Percentiles rank a stretch among this genome's conserved stretches.
phyloP scores from a whole-genome alignment of 169 alveolate genomes.

The Cardiosporidium cionae region DNA sequence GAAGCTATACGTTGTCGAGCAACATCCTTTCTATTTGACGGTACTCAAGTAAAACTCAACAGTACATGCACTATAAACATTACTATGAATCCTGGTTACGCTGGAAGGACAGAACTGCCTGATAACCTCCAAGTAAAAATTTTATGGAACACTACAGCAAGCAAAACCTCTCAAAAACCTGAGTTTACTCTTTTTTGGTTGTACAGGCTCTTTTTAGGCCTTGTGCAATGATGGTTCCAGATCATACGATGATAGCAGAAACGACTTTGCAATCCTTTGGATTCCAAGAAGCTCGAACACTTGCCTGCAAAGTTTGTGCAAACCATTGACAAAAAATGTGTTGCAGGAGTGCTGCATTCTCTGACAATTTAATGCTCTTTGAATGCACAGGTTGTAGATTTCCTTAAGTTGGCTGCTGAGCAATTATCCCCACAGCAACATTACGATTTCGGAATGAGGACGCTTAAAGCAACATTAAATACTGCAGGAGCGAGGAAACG shows the following conservation, averaged over 20 bases:
- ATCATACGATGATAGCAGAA: slow-evolving; percentile 87
- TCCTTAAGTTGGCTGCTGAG: slow-evolving; percentile 1
- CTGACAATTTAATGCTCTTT: neutral
- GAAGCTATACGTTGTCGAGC: neutral
- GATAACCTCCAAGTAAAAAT: slow-evolving; percentile 74
- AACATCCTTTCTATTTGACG: neutral
- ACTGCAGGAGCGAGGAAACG: slow-evolving; percentile 53
- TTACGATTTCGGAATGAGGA: slow-evolving; percentile 89
- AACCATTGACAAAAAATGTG: no score
- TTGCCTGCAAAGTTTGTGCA: slow-evolving; percentile 81
- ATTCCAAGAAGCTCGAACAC: slow-evolving; percentile 75
- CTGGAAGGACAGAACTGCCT: slow-evolving; percentile 88
- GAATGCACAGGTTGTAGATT: neutral
- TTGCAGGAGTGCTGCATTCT: neutral
- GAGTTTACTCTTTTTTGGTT: neutral
- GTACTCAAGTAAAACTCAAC: slow-evolving; percentile 13
- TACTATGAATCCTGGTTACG: slow-evolving; percentile 95
- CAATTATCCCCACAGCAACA: slow-evolving; percentile 83
- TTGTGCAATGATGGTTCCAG: slow-evolving; percentile 93
- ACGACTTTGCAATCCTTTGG: slow-evolving; percentile 85
- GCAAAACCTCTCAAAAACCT: no score
- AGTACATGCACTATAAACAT: slow-evolving; percentile 78
- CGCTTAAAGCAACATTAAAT: slow-evolving; percentile 82
- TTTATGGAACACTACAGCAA: neutral
- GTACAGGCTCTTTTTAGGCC: slow-evolving; percentile 90